Base-by-base conservation (phyloP, 2,329 filamentous ascomycete genomes). In the Aspergillus sp. region DNA sequence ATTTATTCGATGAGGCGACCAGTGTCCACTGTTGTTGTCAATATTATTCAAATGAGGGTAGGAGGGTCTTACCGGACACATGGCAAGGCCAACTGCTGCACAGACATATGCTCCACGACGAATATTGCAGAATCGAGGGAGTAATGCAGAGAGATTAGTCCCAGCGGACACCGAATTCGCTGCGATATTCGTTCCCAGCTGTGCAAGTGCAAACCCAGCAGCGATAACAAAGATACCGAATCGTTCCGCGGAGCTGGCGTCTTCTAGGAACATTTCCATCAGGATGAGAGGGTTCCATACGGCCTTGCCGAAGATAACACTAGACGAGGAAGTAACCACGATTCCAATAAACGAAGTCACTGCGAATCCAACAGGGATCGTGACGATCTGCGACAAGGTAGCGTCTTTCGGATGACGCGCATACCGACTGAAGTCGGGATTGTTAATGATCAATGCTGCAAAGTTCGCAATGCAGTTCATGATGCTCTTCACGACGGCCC, bases 391-490 rank as follows among this genome's bases (percentile, higher is more conserved):
- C 2, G 52, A 56, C 56, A 52, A 59, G 37, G 56, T 48, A 2
- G 56, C 50, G 6, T 59, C 48, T 5, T 53, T 52, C 0, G 56
- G 56, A 2, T 49, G 33, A 23, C 56, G 53, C 3, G 59, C 49
- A 48, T 59, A 61, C 2, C 59, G 56, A 15, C 56, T 59, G 17
- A 61, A 61, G n/a, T 61, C 59, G 9, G 57, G 53, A 45, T 56
- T 56, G 45, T 59, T 53, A 2, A 53, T 27, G 15, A 23, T 43
- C 2, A 53, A 33, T 1, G 51, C 35, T 17, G 51, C 51, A 6
- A 46, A 45, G 27, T 44, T 44, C 3, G 41, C 51, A 9, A 53
- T 53, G 4, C 31, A 41, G 12, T 31, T 12, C 6, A 43, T 53
- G 17, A 53, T 21, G 14, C 41, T 46, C 23, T 39, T 21, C 27